Percentiles rank a stretch among this genome's conserved stretches.
Evolutionary conservation across 441 rosid genomes (phyloP).

Genomic region (Macaranga tanarius): DNA sequence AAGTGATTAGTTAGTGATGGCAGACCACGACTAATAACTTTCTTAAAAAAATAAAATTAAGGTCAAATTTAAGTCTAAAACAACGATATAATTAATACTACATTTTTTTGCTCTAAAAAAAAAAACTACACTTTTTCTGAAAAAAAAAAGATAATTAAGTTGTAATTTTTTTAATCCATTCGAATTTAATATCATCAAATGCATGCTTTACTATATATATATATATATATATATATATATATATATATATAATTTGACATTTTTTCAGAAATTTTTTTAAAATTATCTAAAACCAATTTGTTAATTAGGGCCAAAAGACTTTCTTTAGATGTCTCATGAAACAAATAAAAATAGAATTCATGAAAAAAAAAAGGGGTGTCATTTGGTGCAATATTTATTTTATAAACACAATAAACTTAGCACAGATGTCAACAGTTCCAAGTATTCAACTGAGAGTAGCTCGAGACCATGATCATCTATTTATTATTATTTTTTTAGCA

Average conservation of each 20-base stretch:
- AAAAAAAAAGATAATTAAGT: not conserved
- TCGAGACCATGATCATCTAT: not conserved
- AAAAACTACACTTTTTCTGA: not conserved
- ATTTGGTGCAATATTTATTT: not conserved
- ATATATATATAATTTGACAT: not conserved
- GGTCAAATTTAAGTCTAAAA: constrained; percentile 12
- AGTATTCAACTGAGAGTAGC: too few relatives aligned
- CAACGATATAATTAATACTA: not conserved
- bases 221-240: not conserved
- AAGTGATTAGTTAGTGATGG: constrained; percentile 12
- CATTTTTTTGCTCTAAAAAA: not conserved
- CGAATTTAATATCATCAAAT: too few relatives aligned
- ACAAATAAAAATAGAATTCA: not conserved
- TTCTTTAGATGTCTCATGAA: not conserved
- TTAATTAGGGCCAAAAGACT: not conserved
- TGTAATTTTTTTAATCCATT: too few relatives aligned
- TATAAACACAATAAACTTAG: too few relatives aligned
- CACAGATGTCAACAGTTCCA: too few relatives aligned
- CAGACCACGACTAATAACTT: not conserved
- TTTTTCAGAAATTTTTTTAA: not conserved
- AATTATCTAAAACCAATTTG: constrained; percentile 1
- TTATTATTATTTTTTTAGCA: too few relatives aligned
- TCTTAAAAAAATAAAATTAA: not conserved
- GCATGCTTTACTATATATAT: not conserved
- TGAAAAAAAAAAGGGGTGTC: too few relatives aligned